These are phyloP conservation scores for Fragilaria radians DNA, from an alignment of 108 stramenopile genomes.

Conservation along the genomic window DNA sequence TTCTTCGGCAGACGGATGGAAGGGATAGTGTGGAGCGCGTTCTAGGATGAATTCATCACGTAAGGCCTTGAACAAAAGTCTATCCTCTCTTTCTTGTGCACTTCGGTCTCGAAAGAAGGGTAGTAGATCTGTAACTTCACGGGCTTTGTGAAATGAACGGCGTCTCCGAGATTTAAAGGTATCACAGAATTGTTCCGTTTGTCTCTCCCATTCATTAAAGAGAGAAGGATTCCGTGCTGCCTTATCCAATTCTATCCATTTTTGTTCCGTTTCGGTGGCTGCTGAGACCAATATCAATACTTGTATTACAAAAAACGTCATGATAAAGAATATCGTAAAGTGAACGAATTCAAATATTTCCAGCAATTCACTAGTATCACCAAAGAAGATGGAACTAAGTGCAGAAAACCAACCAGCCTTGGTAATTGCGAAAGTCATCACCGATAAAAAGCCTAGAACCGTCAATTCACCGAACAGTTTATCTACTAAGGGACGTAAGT, in stretches of 20 bases:
- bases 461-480: constrained; percentile 49
- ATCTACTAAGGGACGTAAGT: constrained; percentile 34
- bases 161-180: background rate
- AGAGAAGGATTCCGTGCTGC: constrained; percentile 5
- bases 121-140: background rate
- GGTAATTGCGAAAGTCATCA: constrained; percentile 31
- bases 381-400: constrained; percentile 27
- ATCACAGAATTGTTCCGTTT: background rate
- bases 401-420: constrained; percentile 21
- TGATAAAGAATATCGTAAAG: constrained; percentile 37
- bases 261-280: constrained; percentile 17
- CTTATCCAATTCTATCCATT: constrained; percentile 29
- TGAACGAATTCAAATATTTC: constrained; percentile 49
- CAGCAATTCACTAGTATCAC: constrained; percentile 22
- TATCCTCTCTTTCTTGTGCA: background rate
- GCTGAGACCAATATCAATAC: constrained; percentile 29
- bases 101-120: background rate
- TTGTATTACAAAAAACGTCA: constrained; percentile 44
- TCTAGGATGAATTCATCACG: constrained; percentile 35
- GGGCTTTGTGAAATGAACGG: background rate
- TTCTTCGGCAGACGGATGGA: constrained; percentile 11
- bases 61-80: constrained; percentile 11
- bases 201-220: constrained; percentile 1
- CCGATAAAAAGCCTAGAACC: constrained; percentile 43
- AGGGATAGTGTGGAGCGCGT: constrained; percentile 20